Base-by-base conservation (phyloP, 768 basidiomycete species). In the Fistulinella prunicolor region DNA sequence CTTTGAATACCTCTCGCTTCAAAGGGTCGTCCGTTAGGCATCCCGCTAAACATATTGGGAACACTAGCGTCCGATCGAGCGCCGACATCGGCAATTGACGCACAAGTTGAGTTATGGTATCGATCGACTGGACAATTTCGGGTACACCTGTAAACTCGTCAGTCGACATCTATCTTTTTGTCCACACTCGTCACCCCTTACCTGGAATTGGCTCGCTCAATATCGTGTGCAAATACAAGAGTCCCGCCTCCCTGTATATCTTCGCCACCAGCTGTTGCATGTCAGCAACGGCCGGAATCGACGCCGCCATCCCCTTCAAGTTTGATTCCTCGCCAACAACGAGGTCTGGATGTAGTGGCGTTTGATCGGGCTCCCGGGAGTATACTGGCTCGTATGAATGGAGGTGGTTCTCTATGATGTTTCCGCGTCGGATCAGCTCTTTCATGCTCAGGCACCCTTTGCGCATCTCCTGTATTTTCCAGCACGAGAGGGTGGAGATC, bases 41-140 rank as follows among this genome's bases (percentile, higher is more conserved):
- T 6, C 84, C 89, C 24, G 83, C 81, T 35, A 92, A 70, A 62
- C 81, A 84, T 46, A 88, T 76, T 23, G 89, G 87, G 66, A 89
- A 85, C 19, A 87, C 71, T 35, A 89, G 65, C 8, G 78, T 74
- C 47, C 85, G 79, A 64, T 92, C 89, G 36, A 80, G 65, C 48
- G 78, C 72, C 14, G 82, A 81, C 35, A 79, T 66, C 22, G 75
- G 77, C 44, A 89, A 62, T 54, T 77, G 75, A 47, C 72, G 69
- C 46, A 89, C 61, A 19, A 76, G 67, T 38, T 77, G 76, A 43
- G 80, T 69, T 40, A 88, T 75, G 36, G 60, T 63, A 22, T 78
- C 76, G 24, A 86, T 80, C 9, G 78, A 80, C 34, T 72, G 67
- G 46, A 63, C 69, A 54, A 92, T 87, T 64, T 90, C 88, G 41